phyloP scores from a whole-genome alignment of 1,284 basidiomycete species.

The Coriolopsis trogii region DNA sequence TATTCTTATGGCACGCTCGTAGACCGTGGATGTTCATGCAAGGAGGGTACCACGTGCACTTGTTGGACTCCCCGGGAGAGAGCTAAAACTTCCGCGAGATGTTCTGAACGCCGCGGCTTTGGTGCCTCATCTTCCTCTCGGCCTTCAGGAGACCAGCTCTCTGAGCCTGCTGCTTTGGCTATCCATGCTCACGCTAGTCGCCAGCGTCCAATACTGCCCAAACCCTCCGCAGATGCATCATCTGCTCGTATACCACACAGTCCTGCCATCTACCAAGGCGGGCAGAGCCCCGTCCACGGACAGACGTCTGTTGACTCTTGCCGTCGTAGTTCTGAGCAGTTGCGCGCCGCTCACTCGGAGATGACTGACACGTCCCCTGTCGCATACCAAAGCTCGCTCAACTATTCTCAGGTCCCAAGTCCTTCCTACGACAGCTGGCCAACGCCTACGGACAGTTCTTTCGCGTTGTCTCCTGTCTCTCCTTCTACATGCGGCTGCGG shows the following conservation, averaged over 20 bases:
- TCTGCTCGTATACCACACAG: conserved; percentile 27
- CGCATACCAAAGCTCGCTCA: conserved; percentile 1
- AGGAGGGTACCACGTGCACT: conserved; percentile 42
- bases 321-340: conserved; percentile 57
- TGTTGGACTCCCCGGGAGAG: conserved; percentile 53
- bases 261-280: conserved; percentile 16
- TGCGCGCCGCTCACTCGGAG: conserved; percentile 31
- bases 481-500: conserved; percentile 53
- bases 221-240: conserved; percentile 38
- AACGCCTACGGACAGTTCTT: background rate
- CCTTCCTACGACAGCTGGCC: conserved; percentile 7
- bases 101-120: conserved; percentile 10
- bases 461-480: background rate
- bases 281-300: conserved; percentile 43
- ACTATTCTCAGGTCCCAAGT: background rate
- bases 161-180: conserved; percentile 32
- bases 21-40: conserved; percentile 42
- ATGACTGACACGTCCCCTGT: conserved; percentile 4
- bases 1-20: conserved; percentile 2
- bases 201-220: conserved; percentile 39
- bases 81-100: conserved; percentile 16
- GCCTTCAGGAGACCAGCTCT: conserved; percentile 9
- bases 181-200: conserved; percentile 28
- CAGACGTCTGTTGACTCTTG: conserved; percentile 60
- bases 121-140: conserved; percentile 2